Evolutionary conservation across 2,329 filamentous ascomycete genomes (phyloP).

Genomic region (Cercospora sojina): DNA sequence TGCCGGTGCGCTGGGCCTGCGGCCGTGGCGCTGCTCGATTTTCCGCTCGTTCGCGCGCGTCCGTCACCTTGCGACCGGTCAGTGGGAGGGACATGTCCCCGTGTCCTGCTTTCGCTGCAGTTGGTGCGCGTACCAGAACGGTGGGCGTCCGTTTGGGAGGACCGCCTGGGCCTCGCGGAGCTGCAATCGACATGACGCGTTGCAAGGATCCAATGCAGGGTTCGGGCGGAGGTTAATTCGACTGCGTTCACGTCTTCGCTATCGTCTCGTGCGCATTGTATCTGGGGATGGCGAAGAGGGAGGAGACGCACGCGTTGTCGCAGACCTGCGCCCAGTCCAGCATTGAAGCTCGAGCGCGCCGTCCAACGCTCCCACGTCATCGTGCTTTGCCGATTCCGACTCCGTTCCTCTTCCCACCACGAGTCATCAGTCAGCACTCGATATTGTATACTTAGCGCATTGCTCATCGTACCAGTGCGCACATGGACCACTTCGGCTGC

Average conservation of each 20-base stretch:
- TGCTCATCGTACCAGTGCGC: background rate
- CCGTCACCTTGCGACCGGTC: constrained; percentile 26
- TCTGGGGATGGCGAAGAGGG: background rate
- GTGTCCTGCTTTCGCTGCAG: background rate
- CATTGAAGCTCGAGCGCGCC: constrained; percentile 3
- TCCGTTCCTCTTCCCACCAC: background rate
- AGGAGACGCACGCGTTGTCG: background rate
- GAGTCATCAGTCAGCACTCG: background rate
- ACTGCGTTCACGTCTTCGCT: background rate
- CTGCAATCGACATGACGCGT: constrained; percentile 21
- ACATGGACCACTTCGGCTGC: background rate
- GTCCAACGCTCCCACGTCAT: background rate
- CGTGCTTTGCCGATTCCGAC: background rate
- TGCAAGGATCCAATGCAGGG: constrained; percentile 1
- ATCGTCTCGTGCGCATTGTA: background rate
- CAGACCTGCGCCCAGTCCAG: background rate
- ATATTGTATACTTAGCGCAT: too few species aligned
- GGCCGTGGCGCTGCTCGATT: constrained; percentile 24
- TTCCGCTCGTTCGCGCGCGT: constrained; percentile 24
- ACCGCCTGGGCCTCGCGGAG: constrained; percentile 15
- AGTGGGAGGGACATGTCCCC: constrained; percentile 20
- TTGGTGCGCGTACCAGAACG: constrained; percentile 21
- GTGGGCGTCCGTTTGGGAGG: constrained; percentile 25
- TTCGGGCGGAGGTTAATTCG: background rate
- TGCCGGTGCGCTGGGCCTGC: constrained; percentile 37